Evolutionary conservation across 139 green algal species (phyloP).

Genomic region (Choricystis sp.): DNA sequence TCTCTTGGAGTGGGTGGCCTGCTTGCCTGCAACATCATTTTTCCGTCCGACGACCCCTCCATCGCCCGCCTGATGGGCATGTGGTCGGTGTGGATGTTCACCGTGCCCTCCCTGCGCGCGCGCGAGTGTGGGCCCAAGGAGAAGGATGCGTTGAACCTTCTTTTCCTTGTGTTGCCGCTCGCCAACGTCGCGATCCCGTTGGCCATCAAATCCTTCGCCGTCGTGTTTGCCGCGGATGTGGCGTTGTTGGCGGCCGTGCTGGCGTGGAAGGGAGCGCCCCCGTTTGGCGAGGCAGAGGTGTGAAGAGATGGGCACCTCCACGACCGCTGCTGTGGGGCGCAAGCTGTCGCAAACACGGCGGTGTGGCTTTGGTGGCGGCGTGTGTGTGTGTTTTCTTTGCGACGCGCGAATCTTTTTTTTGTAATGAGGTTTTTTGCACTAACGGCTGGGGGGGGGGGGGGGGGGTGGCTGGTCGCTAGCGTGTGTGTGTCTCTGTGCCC

Average conservation of each 20-base stretch:
- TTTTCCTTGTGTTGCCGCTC: constrained; percentile 84
- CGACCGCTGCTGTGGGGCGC: too few relatives aligned
- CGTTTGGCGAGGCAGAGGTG: too few relatives aligned
- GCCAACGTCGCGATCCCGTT: constrained; percentile 88
- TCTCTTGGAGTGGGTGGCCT: constrained; percentile 57
- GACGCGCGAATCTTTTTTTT: too few relatives aligned
- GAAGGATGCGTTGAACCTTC: constrained; percentile 91
- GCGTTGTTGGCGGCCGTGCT: constrained; percentile 55
- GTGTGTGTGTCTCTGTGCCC: too few relatives aligned
- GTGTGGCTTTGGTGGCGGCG: too few relatives aligned
- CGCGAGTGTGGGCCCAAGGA: constrained; percentile 73
- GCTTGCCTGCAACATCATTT: constrained; percentile 90
- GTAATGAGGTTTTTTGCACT: too few relatives aligned
- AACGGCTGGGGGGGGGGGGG: too few relatives aligned
- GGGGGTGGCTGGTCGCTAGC: too few relatives aligned
- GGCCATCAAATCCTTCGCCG: constrained; percentile 80
- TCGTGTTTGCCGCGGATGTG: constrained; percentile 79
- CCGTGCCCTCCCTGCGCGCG: constrained; percentile 76
- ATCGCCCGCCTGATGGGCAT: constrained; percentile 88
- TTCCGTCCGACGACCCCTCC: constrained; percentile 76
- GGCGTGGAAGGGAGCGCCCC: constrained; percentile 53
- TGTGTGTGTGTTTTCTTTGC: too few relatives aligned
- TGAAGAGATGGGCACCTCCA: too few relatives aligned
- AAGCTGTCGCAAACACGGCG: too few relatives aligned
- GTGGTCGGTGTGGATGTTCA: constrained; percentile 96